Percentiles rank a stretch among this genome's conserved stretches.
These are phyloP conservation scores for Microstegium vimineum DNA, from an alignment of 176 grass and related monocot genomes.

Conservation along the genomic window DNA sequence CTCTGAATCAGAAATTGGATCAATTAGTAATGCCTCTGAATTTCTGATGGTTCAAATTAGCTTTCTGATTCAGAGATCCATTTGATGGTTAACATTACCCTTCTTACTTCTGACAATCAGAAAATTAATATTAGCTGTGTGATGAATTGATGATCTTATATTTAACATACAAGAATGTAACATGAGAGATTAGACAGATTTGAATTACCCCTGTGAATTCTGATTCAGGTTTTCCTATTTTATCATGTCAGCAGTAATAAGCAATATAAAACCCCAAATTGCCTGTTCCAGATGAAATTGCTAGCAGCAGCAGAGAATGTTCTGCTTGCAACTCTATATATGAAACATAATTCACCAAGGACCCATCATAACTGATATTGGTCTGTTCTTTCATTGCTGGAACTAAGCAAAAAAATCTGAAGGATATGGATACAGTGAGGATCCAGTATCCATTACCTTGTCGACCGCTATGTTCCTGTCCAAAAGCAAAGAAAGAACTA, in stretches of 20 bases:
- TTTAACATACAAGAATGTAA: background rate
- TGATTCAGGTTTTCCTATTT: background rate
- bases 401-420: too few relatives aligned
- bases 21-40: background rate
- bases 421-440: too few relatives aligned
- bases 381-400: too few relatives aligned
- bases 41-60: conserved; percentile 10
- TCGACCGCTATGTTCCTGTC: too few relatives aligned
- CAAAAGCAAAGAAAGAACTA: too few relatives aligned
- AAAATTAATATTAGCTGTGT: background rate
- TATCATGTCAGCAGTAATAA: background rate
- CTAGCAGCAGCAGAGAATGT: too few relatives aligned
- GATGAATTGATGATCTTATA: background rate
- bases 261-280: background rate
- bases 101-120: background rate
- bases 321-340: too few relatives aligned
- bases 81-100: background rate
- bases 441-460: too few relatives aligned
- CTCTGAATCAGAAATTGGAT: background rate
- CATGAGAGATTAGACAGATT: background rate
- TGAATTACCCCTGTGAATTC: background rate
- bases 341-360: too few relatives aligned
- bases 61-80: background rate
- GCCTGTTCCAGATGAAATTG: too few relatives aligned
- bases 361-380: too few relatives aligned